Evolutionary conservation across 495 filamentous ascomycete genomes (phyloP).

Genomic region (Talaromyces stipitatus): DNA sequence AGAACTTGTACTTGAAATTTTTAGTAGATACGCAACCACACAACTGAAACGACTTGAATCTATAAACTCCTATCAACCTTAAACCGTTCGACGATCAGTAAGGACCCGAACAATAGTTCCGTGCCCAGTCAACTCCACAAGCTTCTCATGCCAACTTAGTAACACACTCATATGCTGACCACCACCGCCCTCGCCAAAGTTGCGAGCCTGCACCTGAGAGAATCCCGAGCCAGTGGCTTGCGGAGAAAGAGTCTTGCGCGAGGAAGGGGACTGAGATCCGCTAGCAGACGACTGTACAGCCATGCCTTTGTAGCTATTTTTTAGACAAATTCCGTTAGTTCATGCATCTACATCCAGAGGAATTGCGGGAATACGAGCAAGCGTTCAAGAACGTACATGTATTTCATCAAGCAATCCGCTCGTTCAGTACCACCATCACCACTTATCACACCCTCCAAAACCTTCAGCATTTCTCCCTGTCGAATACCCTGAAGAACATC

Average conservation of each 20-base stretch:
- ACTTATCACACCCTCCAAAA: conserved; percentile 67
- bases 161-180: conserved; percentile 88
- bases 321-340: background rate
- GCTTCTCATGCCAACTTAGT: conserved; percentile 92
- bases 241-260: conserved; percentile 55
- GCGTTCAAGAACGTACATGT: conserved; percentile 28
- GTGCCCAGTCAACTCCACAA: conserved; percentile 80
- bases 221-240: conserved; percentile 70
- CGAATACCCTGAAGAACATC: conserved; percentile 88
- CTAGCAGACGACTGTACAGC: conserved; percentile 31
- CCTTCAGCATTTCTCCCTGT: conserved; percentile 80
- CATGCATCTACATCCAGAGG: background rate
- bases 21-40: conserved; percentile 20
- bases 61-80: conserved; percentile 19
- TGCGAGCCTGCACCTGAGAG: conserved; percentile 67
- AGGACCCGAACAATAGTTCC: conserved; percentile 85
- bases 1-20: background rate
- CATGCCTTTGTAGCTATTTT: conserved; percentile 77
- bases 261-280: conserved; percentile 28
- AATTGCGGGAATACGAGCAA: background rate
- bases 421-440: conserved; percentile 64
- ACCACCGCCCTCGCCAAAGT: conserved; percentile 64
- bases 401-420: conserved; percentile 47
- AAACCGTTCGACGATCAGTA: conserved; percentile 87
- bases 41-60: conserved; percentile 9